Conservation (phyloP, 2,329 filamentous ascomycete species). For the Fusarium brachygibbosum region DNA sequence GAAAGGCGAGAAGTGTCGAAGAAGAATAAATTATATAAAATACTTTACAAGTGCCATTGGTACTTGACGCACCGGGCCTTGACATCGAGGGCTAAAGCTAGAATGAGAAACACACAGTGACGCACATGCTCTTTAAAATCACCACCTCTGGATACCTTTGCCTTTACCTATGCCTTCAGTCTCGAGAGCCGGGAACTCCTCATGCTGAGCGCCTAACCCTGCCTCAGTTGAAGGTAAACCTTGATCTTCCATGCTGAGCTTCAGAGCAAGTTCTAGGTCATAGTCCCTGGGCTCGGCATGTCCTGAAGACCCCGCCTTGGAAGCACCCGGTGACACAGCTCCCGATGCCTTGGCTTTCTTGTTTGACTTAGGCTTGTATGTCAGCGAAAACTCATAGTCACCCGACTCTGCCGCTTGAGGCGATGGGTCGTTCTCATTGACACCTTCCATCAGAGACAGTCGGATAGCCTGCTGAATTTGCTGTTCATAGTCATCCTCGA, state of each 20-base stretch:
- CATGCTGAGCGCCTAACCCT: constrained; percentile 39
- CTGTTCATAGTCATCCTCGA: constrained; percentile 69
- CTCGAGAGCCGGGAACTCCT: constrained; percentile 59
- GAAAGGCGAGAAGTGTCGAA: background rate
- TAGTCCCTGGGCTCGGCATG: constrained; percentile 58
- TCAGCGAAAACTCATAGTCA: constrained; percentile 67
- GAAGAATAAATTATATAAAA: constrained; percentile 15
- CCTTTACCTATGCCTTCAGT: constrained; percentile 61
- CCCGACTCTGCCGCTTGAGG: constrained; percentile 61
- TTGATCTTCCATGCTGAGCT: constrained; percentile 71
- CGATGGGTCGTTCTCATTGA: constrained; percentile 62
- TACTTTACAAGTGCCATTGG: background rate
- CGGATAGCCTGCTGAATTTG: constrained; percentile 74
- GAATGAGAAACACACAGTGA: constrained; percentile 4
- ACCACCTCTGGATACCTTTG: constrained; percentile 53
- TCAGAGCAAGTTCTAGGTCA: constrained; percentile 71
- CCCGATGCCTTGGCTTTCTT: constrained; percentile 58
- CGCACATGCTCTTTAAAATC: constrained; percentile 13
- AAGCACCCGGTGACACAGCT: constrained; percentile 54
- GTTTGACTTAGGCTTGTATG: constrained; percentile 58
- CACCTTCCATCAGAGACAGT: constrained; percentile 70
- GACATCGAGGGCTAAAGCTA: background rate
- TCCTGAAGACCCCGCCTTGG: constrained; percentile 48
- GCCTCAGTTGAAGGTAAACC: constrained; percentile 42
- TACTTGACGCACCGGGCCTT: background rate